phyloP scores from a whole-genome alignment of 495 filamentous ascomycete species.

The Daldinia bambusicola region DNA sequence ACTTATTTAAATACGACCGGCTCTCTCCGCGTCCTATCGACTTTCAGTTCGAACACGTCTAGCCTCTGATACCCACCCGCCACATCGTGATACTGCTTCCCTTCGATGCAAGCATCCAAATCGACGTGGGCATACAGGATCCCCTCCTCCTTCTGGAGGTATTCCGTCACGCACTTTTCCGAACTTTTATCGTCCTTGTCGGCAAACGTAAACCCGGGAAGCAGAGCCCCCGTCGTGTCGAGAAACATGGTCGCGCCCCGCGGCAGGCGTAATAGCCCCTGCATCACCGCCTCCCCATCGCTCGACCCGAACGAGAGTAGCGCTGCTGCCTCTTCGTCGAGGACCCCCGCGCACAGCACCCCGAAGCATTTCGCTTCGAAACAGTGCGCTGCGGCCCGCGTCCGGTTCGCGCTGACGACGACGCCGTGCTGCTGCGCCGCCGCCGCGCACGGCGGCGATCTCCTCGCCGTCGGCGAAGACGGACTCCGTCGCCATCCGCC shows the following conservation, averaged over 20 bases:
- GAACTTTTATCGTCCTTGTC: slow-evolving; percentile 12
- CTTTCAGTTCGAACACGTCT: slow-evolving; percentile 56
- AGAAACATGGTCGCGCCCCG: slow-evolving; percentile 52
- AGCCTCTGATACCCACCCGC: slow-evolving; percentile 57
- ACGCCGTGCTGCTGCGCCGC: slow-evolving; percentile 39
- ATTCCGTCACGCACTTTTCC: slow-evolving; percentile 35
- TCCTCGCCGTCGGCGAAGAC: slow-evolving; percentile 53
- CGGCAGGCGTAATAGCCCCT: slow-evolving; percentile 36
- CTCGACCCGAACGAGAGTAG: slow-evolving; percentile 22
- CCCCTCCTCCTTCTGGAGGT: slow-evolving; percentile 52
- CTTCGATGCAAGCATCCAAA: slow-evolving; percentile 52
- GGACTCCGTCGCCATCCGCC: slow-evolving; percentile 44
- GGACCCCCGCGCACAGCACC: slow-evolving; percentile 49
- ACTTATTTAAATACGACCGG: slow-evolving; percentile 19
- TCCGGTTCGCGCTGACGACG: slow-evolving; percentile 53
- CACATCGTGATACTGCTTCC: slow-evolving; percentile 59
- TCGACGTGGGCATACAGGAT: slow-evolving; percentile 58
- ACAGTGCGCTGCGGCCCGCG: slow-evolving; percentile 55
- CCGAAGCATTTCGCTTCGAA: slow-evolving; percentile 61
- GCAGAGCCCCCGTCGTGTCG: slow-evolving; percentile 52
- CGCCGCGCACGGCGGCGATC: slow-evolving; percentile 42
- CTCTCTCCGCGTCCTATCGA: slow-evolving; percentile 46
- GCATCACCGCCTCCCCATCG: slow-evolving; percentile 17
- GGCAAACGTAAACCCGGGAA: slow-evolving; percentile 44
- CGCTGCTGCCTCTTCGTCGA: slow-evolving; percentile 47